A percentile compares a stretch with the other conserved stretches of the same genome.
Conservation (phyloP, 2,329 filamentous ascomycete genomes). For the Aplosporella prunicola region DNA sequence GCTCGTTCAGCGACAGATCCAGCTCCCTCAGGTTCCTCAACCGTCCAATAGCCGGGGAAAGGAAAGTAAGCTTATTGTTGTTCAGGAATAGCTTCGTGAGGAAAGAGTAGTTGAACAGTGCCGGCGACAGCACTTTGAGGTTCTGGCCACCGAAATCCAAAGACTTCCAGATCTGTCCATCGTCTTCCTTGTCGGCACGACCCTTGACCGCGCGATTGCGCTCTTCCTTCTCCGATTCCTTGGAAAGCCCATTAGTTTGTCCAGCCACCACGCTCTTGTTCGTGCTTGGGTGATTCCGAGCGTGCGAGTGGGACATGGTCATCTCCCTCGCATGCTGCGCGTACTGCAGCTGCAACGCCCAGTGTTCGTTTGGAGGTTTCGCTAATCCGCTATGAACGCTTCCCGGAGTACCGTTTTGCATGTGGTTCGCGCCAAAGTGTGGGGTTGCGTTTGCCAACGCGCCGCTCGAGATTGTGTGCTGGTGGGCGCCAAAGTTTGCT, state of each 20-base stretch:
- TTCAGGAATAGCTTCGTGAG: slow-evolving; percentile 87
- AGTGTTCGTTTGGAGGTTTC: slow-evolving; percentile 60
- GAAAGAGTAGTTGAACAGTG: slow-evolving; percentile 79
- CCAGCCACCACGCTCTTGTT: slow-evolving; percentile 56
- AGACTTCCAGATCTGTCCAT: slow-evolving; percentile 75
- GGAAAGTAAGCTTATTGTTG: slow-evolving; percentile 73
- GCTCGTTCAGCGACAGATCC: slow-evolving; percentile 80
- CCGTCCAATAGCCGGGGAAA: slow-evolving; percentile 75
- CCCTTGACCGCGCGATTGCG: slow-evolving; percentile 58
- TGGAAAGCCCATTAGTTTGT: slow-evolving; percentile 40
- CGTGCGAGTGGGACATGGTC: slow-evolving; percentile 65
- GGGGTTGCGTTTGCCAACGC: slow-evolving; percentile 57
- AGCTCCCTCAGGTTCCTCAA: slow-evolving; percentile 73
- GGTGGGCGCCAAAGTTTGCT: slow-evolving; percentile 44
- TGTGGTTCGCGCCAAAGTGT: slow-evolving; percentile 49
- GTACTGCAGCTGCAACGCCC: slow-evolving; percentile 77
- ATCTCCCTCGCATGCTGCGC: slow-evolving; percentile 64
- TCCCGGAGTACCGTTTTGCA: slow-evolving; percentile 50
- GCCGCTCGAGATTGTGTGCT: slow-evolving; percentile 50
- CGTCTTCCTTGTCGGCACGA: slow-evolving; percentile 27
- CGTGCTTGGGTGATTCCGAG: slow-evolving; percentile 58
- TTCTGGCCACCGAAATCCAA: slow-evolving; percentile 96
- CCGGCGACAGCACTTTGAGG: slow-evolving; percentile 66
- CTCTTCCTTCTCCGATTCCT: slow-evolving; percentile 45
- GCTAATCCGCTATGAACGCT: slow-evolving; percentile 47